phyloP scores from a whole-genome alignment of 345 rosid species.

The Linum usitatissimum region DNA sequence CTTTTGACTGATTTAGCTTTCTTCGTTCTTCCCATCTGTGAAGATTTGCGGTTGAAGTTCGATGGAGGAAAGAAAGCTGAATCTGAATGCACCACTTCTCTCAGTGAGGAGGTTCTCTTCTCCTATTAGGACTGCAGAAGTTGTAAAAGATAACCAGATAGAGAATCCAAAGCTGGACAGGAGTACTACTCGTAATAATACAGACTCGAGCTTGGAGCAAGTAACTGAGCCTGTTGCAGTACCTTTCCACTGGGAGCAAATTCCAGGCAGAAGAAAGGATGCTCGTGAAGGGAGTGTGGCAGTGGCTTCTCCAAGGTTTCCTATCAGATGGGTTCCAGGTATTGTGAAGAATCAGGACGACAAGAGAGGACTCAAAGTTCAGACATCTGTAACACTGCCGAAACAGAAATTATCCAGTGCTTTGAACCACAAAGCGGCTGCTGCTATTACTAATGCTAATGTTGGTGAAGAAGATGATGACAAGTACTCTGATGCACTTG shows the following conservation, averaged over 20 bases:
- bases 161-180: constrained; percentile 20
- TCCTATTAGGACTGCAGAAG: constrained; percentile 23
- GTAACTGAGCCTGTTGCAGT: constrained; percentile 68
- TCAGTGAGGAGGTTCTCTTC: constrained; percentile 59
- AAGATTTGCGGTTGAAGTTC: background rate
- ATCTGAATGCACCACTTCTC: constrained; percentile 65
- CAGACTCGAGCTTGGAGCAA: constrained; percentile 38
- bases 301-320: constrained; percentile 29
- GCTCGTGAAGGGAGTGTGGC: constrained; percentile 7
- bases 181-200: constrained; percentile 14
- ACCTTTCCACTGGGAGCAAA: constrained; percentile 81
- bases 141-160: constrained; percentile 16
- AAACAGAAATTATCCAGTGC: constrained; percentile 12
- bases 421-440: constrained; percentile 16
- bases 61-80: constrained; percentile 73
- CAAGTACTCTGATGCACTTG: constrained; percentile 65
- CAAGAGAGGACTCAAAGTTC: constrained; percentile 14
- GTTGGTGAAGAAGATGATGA: constrained; percentile 28
- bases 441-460: constrained; percentile 20
- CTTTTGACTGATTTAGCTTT: background rate
- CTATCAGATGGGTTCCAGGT: constrained; percentile 28
- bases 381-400: background rate
- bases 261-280: constrained; percentile 61
- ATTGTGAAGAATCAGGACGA: constrained; percentile 19
- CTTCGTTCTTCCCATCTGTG: background rate